Conservation (phyloP, 2,329 filamentous ascomycete species). For the Phaeomoniella chlamydospora region DNA sequence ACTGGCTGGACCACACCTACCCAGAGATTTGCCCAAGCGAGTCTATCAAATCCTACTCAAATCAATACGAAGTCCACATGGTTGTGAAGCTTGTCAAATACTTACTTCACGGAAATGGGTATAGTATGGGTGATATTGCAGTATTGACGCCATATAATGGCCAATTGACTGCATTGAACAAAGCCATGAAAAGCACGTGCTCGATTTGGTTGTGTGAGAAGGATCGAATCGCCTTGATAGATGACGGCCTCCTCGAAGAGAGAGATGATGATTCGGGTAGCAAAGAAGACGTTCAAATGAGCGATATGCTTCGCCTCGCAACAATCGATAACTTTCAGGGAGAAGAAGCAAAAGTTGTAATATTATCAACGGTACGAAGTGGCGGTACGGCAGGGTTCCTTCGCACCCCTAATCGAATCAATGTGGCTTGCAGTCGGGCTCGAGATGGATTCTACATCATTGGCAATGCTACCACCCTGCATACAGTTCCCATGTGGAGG, state of each 20-base stretch:
- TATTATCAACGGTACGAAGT: slow-evolving; percentile 18
- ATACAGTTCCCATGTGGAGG: slow-evolving; percentile 14
- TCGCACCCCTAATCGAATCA: slow-evolving; percentile 18
- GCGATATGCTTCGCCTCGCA: slow-evolving; percentile 13
- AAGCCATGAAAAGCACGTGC: slow-evolving; percentile 10
- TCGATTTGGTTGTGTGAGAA: slow-evolving; percentile 15
- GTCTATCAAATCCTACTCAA: slow-evolving; percentile 13
- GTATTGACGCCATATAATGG: slow-evolving; percentile 17
- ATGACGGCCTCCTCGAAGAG: slow-evolving; percentile 9
- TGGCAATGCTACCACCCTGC: slow-evolving; percentile 14
- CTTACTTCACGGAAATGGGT: slow-evolving; percentile 13
- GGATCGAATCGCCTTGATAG: slow-evolving; percentile 12
- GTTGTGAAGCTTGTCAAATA: slow-evolving; percentile 13
- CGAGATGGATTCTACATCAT: slow-evolving; percentile 19
- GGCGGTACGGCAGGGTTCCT: slow-evolving; percentile 16
- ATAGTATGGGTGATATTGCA: slow-evolving; percentile 15
- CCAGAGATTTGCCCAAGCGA: slow-evolving; percentile 9
- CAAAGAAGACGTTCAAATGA: slow-evolving; percentile 10
- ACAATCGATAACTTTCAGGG: slow-evolving; percentile 20
- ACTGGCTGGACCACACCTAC: slow-evolving; percentile 15
- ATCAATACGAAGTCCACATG: slow-evolving; percentile 15
- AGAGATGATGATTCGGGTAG: slow-evolving; percentile 4
- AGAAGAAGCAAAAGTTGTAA: slow-evolving; percentile 19
- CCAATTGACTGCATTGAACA: slow-evolving; percentile 13
- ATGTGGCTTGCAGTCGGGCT: slow-evolving; percentile 17